These are phyloP conservation scores for Pseudoneurospora amorphoporcata DNA, from an alignment of 495 filamentous ascomycete genomes.

Conservation along the genomic window DNA sequence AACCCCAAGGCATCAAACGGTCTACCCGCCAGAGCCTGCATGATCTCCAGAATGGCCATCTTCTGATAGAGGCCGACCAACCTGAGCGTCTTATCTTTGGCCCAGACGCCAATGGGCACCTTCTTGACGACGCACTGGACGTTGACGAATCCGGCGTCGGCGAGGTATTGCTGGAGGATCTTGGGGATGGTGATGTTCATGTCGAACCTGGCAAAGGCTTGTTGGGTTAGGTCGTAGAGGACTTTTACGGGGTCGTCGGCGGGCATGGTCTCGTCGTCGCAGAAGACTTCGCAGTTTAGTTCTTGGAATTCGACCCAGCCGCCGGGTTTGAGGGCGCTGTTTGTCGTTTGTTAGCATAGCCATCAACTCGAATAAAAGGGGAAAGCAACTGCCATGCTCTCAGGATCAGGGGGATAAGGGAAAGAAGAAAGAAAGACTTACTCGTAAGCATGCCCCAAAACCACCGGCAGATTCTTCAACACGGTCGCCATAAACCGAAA, in stretches of 20 bases:
- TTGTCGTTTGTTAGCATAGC: background rate
- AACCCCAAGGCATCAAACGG: constrained; percentile 35
- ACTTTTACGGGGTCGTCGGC: constrained; percentile 25
- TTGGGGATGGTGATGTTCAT: constrained; percentile 39
- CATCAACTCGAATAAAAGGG: background rate
- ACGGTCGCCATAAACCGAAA: constrained; percentile 31
- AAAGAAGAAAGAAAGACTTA: constrained; percentile 16
- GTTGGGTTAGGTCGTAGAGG: constrained; percentile 19
- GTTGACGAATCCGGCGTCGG: constrained; percentile 48
- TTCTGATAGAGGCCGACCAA: constrained; percentile 40
- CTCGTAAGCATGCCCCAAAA: constrained; percentile 30
- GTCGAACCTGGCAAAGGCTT: constrained; percentile 22
- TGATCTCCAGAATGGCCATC: constrained; percentile 39
- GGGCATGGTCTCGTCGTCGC: constrained; percentile 31
- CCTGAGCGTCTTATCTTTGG: constrained; percentile 43
- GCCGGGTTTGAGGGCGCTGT: constrained; percentile 28
- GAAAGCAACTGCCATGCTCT: background rate
- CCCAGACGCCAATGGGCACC: constrained; percentile 47
- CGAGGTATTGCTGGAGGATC: constrained; percentile 35
- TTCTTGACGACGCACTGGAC: constrained; percentile 41
- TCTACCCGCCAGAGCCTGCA: constrained; percentile 40
- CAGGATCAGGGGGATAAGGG: no score
- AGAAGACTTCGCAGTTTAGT: constrained; percentile 24
- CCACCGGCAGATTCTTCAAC: constrained; percentile 34
- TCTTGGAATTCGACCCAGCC: constrained; percentile 37